phyloP scores from a whole-genome alignment of 2,329 filamentous ascomycete genomes.

The Anisogramma anomala region DNA sequence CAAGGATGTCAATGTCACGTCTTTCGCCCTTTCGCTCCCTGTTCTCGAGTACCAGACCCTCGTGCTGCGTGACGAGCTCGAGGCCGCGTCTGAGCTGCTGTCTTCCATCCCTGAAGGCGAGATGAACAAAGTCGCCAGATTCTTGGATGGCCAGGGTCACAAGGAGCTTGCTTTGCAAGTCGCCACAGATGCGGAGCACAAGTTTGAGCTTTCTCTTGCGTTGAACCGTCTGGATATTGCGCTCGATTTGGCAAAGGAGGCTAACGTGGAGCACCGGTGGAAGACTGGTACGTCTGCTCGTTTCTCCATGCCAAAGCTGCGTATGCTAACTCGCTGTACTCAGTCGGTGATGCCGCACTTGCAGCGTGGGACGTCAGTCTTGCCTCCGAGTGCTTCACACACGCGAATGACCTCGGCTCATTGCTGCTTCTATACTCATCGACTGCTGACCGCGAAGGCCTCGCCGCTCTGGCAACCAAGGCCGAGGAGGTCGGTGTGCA shows the following conservation, averaged over 20 bases:
- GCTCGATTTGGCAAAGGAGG: conserved; percentile 68
- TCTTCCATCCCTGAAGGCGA: conserved; percentile 79
- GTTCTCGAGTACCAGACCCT: conserved; percentile 96
- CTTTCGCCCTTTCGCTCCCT: conserved; percentile 78
- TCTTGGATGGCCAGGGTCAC: conserved; percentile 92
- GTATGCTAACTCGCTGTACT: background rate
- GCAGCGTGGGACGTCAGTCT: conserved; percentile 75
- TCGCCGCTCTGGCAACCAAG: conserved; percentile 59
- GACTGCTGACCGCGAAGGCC: conserved; percentile 64
- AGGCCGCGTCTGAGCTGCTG: conserved; percentile 76
- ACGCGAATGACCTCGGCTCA: conserved; percentile 83
- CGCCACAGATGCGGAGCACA: conserved; percentile 88
- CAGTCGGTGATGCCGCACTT: conserved; percentile 80
- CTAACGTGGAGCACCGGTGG: conserved; percentile 94
- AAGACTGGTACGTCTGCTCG: conserved; percentile 46
- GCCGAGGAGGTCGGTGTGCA: conserved; percentile 68
- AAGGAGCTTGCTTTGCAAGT: conserved; percentile 93
- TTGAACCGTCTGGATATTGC: conserved; percentile 78
- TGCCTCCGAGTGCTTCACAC: conserved; percentile 84
- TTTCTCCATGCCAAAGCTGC: no score
- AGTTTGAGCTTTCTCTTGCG: conserved; percentile 80
- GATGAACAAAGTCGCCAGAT: conserved; percentile 95
- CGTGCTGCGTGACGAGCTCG: conserved; percentile 86
- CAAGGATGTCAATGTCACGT: conserved; percentile 87
- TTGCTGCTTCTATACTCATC: conserved; percentile 80